phyloP scores from a whole-genome alignment of 768 basidiomycete species.

The Auriculariales sp. region DNA sequence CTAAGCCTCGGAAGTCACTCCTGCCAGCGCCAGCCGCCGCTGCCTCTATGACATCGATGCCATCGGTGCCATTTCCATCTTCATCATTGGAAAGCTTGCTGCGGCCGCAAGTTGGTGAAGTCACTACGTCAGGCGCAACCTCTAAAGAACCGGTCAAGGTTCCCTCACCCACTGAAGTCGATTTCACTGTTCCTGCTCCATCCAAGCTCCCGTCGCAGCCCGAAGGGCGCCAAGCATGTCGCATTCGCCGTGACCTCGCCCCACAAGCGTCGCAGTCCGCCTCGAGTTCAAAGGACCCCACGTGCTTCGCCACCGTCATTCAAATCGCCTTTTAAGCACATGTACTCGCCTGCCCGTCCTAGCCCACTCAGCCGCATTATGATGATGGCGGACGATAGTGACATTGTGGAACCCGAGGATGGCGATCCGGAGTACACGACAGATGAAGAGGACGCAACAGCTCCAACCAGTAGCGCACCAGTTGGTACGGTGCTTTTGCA shows the following conservation, averaged over 20 bases:
- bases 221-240: neutral
- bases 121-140: no score
- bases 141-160: no score
- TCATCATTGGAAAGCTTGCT: neutral
- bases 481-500: no score
- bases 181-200: no score
- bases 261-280: neutral
- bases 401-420: no score
- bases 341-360: constrained; percentile 69
- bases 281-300: neutral
- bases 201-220: no score
- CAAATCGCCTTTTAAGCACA: constrained; percentile 52
- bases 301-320: neutral
- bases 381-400: constrained; percentile 36
- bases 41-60: constrained; percentile 33
- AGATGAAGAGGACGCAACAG: neutral
- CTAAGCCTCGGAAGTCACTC: no score
- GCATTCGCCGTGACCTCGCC: neutral
- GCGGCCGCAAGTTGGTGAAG: neutral
- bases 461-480: neutral
- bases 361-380: constrained; percentile 71
- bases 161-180: no score
- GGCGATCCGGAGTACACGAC: neutral
- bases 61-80: constrained; percentile 44
- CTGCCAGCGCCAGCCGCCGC: constrained; percentile 9